Evolutionary conservation across 140 eudicot species (phyloP).

Genomic region (Senecio squalidus): DNA sequence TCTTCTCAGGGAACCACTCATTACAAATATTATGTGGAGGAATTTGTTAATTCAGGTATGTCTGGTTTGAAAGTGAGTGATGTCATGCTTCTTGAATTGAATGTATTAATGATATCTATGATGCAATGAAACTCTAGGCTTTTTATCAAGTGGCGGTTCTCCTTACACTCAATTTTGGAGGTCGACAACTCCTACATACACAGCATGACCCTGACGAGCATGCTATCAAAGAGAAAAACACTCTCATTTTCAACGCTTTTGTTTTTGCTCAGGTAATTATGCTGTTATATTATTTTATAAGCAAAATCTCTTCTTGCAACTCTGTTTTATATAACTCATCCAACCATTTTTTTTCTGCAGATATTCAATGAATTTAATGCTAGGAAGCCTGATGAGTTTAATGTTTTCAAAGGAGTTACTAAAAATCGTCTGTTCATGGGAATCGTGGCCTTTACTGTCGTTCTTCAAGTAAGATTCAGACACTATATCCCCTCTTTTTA

Average conservation of each 20-base stretch:
- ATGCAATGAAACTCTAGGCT: slow-evolving; percentile 40
- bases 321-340: neutral
- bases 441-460: slow-evolving; percentile 57
- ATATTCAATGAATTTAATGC: slow-evolving; percentile 88
- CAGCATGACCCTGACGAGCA: slow-evolving; percentile 37
- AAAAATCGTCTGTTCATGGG: slow-evolving; percentile 77
- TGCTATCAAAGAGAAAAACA: slow-evolving; percentile 71
- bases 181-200: slow-evolving; percentile 46
- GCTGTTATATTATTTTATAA: neutral
- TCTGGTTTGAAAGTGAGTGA: neutral
- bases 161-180: slow-evolving; percentile 62
- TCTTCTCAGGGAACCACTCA: slow-evolving; percentile 75
- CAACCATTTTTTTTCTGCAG: slow-evolving; percentile 24
- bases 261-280: slow-evolving; percentile 71
- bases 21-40: slow-evolving; percentile 96
- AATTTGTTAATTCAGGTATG: slow-evolving; percentile 70
- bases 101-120: neutral
- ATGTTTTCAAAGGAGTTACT: slow-evolving; percentile 76
- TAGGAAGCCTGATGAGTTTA: slow-evolving; percentile 81
- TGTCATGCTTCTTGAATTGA: neutral
- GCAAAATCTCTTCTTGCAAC: neutral
- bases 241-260: slow-evolving; percentile 81
- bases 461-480: slow-evolving; percentile 58
- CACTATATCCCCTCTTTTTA: neutral
- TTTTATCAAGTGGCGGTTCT: slow-evolving; percentile 78